Evolutionary conservation across 1,284 basidiomycete species (phyloP), one percentile per base, ranked within the genome.

Genomic region (Leucoagaricus sp.): DNA sequence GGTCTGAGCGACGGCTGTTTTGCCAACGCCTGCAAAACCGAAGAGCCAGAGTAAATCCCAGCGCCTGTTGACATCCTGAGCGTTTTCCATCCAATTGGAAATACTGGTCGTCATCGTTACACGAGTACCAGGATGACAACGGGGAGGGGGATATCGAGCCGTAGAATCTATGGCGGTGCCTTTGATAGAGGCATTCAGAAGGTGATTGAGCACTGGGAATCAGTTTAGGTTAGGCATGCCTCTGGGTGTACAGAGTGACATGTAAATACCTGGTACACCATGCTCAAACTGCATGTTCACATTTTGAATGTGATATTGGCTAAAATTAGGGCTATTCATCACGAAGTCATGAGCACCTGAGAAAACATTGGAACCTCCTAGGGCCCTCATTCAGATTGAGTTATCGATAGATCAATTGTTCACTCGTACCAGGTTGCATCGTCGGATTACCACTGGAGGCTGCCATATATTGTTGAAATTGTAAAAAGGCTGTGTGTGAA

Each of bases 1-100:
- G 1, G 60, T 64, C 31, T 63, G 62, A 1, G 59, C 58, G 5
- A 54, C n/a, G 2, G 53, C 45, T 3, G 45, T 40, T 25, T 54
- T 54, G 17, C 53, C 53, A n/a, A 54, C 53, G 7, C 45, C 45
- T 15, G 53, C 53, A 40, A n/a, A 29, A 5, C 53, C 53, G 26
- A 15, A 48, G 2, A 54, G 23, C 53, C 53, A 54, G 6, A 53
- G 8, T 25, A 40, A 10, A 25, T 21, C 42, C 29, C 29, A 17
- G 5, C n/a, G 8, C 10, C 46, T n/a, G n/a, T 26, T 41, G 6
- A 5, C 25, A 49, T 50, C 31, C 17, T 19, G 2, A 6, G 41
- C 9, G 10, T 25, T 25, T 7, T 5, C 17, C 46, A 54, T 31
- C 57, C 57, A 53, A 10, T 15, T 23, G n/a, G 23, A 48, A 26